Base-by-base conservation (phyloP, 225 moss, liverwort and hornwort species). In the Ulota crispa region DNA sequence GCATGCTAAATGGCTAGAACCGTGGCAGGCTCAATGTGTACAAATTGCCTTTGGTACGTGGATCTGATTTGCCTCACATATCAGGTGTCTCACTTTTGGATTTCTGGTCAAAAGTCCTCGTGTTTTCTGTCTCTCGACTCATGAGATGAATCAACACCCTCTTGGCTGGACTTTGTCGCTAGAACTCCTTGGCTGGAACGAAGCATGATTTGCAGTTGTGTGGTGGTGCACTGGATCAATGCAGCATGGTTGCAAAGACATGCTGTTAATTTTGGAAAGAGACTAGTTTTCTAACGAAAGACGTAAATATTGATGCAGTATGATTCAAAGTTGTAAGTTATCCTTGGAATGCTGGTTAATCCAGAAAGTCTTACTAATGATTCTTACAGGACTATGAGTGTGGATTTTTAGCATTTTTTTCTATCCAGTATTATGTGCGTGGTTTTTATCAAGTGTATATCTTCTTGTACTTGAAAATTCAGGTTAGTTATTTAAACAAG, bases 1-100 rank as follows among this genome's bases (percentile, higher is more conserved):
- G 42, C 77, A 70, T 69, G 64, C 69, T 3, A 42, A 36, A 41
- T 55, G 54, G 31, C 81, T 73, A 82, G 75, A 75, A 82, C 59
- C 69, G 45, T 76, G 76, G 23, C 78, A 42, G 64, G 42, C 61
- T 53, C 77, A 34, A 27, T 28, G 47, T 76, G 76, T 82, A 82
- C 64, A 68, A 82, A 82, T 68, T 75, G 82, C 75, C 59, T 36
- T 27, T 28, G 37, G 64, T 64, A 64, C 64, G 64, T 75, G 60
- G 82, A 76, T 60, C 59, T 50, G 3, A 68, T 45, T 30, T 76
- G 76, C 69, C 56, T 75, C 73, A 45, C 66, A 28, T 64, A 24
- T 57, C 43, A 57, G 74, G 43, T 74, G 32, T 67, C 73, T 66
- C 56, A 19, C 43, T 16, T 41, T 18, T 1, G 24, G 24, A 71